Conservation (phyloP, 1,284 basidiomycete species). For the Amylostereum areolatum region DNA sequence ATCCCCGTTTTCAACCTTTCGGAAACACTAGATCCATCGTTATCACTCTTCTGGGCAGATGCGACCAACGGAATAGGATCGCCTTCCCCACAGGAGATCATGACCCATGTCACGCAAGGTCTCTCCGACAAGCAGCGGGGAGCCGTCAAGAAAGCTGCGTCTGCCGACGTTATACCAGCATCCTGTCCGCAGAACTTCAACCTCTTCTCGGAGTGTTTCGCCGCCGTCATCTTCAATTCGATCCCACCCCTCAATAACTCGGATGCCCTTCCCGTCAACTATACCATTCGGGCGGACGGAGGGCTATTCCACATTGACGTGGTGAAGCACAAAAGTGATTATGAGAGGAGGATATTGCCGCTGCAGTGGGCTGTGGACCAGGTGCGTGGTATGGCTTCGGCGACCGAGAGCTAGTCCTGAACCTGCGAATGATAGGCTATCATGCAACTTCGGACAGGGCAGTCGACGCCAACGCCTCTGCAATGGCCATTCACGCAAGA, state of each 20-base stretch:
- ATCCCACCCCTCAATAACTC: slow-evolving; percentile 37
- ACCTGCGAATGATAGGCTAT: slow-evolving; percentile 41
- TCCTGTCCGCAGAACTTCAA: slow-evolving; percentile 74
- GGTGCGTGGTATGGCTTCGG: slow-evolving; percentile 33
- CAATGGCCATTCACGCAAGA: slow-evolving; percentile 70
- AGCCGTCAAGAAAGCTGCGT: slow-evolving; percentile 42
- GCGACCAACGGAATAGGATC: slow-evolving; percentile 45
- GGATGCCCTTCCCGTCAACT: slow-evolving; percentile 44
- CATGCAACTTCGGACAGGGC: slow-evolving; percentile 57
- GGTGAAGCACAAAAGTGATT: slow-evolving; percentile 57
- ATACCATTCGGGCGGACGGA: slow-evolving; percentile 64
- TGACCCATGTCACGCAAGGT: slow-evolving; percentile 44
- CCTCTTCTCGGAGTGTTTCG: slow-evolving; percentile 63
- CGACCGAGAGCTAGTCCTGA: background rate
- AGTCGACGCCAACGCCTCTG: slow-evolving; percentile 43
- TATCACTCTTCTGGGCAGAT: slow-evolving; percentile 60
- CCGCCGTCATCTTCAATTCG: slow-evolving; percentile 59
- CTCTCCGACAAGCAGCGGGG: slow-evolving; percentile 40
- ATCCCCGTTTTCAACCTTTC: slow-evolving; percentile 43
- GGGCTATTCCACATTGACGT: slow-evolving; percentile 66
- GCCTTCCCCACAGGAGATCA: slow-evolving; percentile 51
- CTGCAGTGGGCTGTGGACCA: slow-evolving; percentile 75
- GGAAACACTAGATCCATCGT: slow-evolving; percentile 43
- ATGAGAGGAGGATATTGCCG: slow-evolving; percentile 63
- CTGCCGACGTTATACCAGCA: slow-evolving; percentile 41